phyloP scores from a whole-genome alignment of 2,329 filamentous ascomycete species.

The Fusarium kyushuense region DNA sequence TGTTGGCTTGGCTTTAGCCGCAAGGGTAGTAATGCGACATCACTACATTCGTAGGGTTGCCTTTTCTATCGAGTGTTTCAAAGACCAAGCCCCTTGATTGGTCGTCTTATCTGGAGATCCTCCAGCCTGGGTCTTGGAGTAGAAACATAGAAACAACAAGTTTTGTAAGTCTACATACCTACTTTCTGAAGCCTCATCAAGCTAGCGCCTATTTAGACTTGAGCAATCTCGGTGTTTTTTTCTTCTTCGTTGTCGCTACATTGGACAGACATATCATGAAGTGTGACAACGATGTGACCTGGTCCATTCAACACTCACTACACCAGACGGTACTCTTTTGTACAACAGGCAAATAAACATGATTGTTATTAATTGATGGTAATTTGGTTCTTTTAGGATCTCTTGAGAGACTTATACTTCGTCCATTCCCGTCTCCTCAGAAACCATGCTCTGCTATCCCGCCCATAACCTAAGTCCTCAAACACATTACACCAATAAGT shows the following conservation, averaged over 20 bases:
- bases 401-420: background rate
- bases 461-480: conserved; percentile 9
- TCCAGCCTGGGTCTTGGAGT: background rate
- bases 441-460: conserved; percentile 13
- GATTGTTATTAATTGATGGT: conserved; percentile 1
- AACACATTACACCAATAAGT: conserved; percentile 29
- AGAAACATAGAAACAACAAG: background rate
- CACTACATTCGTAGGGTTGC: conserved; percentile 27
- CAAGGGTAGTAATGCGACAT: background rate
- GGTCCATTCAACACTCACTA: background rate
- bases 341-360: background rate
- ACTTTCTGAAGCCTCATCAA: background rate
- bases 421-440: background rate
- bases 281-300: background rate
- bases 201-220: background rate
- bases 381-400: conserved; percentile 1
- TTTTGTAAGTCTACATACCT: background rate
- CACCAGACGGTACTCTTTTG: background rate
- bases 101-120: conserved; percentile 3
- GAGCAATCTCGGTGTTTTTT: background rate
- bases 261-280: too few relatives aligned
- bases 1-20: conserved; percentile 10
- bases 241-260: background rate
- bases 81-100: conserved; percentile 18
- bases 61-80: conserved; percentile 27